Evolutionary conservation across 2,329 filamentous ascomycete species (phyloP), one percentile per base, ranked within the genome.

Genomic region (Curvularia lunata): DNA sequence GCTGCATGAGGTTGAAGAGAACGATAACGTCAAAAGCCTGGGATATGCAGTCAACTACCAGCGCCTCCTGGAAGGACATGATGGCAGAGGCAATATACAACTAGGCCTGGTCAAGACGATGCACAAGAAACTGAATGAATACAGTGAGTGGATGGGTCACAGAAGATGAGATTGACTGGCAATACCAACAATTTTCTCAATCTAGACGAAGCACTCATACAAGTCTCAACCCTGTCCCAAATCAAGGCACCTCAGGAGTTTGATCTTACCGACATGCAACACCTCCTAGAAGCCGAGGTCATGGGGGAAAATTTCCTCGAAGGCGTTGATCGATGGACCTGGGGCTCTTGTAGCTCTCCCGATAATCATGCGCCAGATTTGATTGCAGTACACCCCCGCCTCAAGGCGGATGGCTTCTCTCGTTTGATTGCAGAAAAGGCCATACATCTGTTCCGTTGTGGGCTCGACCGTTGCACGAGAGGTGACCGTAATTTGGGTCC

Each of bases 341-440:
- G 56, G 56, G 52, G 52, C 25, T 16, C 13, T 4, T 21, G 9
- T 2, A n/a, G 28, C 3, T n/a, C 47, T 19, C 21, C 51, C 0
- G 28, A 53, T 4, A 12, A 30, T 16, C 18, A 47, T 13, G 13
- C 28, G 1, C 30, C 43, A 0, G 64, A 65, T 8, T 32, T 65
- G 0, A 13, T 65, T 7, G 30, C 18, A 1, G 23, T 67, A 8
- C 47, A 51, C 12, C 54, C 54, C 1, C 56, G 63, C 6, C 9
- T 8, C 1, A 48, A 38, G 1, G 54, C 52, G n/a, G 62, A 67
- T 37, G n/a, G 21, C 0, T 61, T 65, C 34, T 67, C 64, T 2
- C 25, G 28, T 1, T 41, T 48, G 4, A 42, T 67, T 1, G 58
- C 59, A 3, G 55, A 59, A 16, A 50, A 54, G 2, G 55, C 52